Base-by-base conservation (phyloP, 1,139 yeast genomes). In the Arxiozyma bovina region DNA sequence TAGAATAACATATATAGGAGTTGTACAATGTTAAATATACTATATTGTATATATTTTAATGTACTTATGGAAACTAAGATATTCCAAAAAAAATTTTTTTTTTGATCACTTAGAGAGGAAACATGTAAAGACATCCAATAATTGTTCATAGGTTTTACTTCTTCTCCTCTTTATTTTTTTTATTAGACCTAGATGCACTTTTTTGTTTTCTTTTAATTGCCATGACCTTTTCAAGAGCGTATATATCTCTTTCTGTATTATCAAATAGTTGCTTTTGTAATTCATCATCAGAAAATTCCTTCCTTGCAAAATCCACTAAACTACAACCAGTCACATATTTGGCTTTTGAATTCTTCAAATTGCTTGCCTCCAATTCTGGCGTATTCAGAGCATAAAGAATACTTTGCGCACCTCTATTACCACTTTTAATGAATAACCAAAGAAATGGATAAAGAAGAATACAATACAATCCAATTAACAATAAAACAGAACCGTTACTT, bases 371-470 rank as follows among this genome's bases (percentile, higher is more conserved):
- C 42, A 89, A 74, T 23, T 85, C 81, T 0, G 97, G 96, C 3
- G 87, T 80, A 77, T 77, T 80, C 52, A 87, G 67, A 0, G 90
- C 88, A 72, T 78, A 85, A 52, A 88, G 65, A 42, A 86, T 67
- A 34, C 89, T 81, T 71, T 93, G 96, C 48, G 90, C 85, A 5
- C 98, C 99, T 58, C 83, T 84, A 42, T 70, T 69, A 11, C 88
- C 79, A 45, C 87, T 82, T 70, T 90, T 91, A 53, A 91, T 74
- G 53, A 91, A 75, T 18, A 93, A 63, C 83, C 88, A 91, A 79
- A 91, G 82, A 0, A 93, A 52, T 3, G 99, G 99, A 73, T 83
- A 87, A 51, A 86, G 58, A 2, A 90, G 5, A 44, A 89, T 58
- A 42, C 69, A 62, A 69, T 93, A 93, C 0, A 80, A 18, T 4